Base-by-base conservation (phyloP, 495 filamentous ascomycete genomes). In the Talaromyces borbonicus region DNA sequence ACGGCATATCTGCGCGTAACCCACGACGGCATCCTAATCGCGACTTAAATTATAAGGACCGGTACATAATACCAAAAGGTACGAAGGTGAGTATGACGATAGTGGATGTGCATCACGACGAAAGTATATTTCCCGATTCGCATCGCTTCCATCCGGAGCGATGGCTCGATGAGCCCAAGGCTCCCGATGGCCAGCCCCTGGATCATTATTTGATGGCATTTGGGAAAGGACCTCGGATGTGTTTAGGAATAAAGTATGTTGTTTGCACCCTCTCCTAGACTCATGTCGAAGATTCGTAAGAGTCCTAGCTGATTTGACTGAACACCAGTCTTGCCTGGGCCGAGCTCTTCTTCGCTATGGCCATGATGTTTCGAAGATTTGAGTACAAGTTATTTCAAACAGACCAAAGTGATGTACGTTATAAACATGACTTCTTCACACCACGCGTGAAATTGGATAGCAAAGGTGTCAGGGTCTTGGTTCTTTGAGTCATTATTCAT, bases 191-290 rank as follows among this genome's bases (percentile, higher is more conserved):
- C 2, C 54, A 61, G 22, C 49, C 54, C 11, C 56, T 75, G 24
- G 65, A 71, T 14, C 65, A 61, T 36, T 71, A 74, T 37, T 39
- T 77, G 41, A 56, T 73, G 2, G 48, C 68, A 0, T 78, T 79
- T 44, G 65, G 58, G 15, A 70, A 66, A 51, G 73, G 76, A 2
- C 61, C 56, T 1, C 49, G 76, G 31, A 53, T 55, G 16, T 79
- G 75, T 43, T 49, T 80, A 22, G 77, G 72, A 1, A 74, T 73
- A 29, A 69, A 72, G 59, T 61, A 53, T 16, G 56, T 52, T 45
- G 35, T 25, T 12, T 11, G 12, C 5, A 27, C 16, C 24, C 15
- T 18, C 35, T 36, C 20, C n/a, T 14, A 14, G 11, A 33, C 31
- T 14, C n/a, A 14, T 33, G n/a, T 15, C 8, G 30, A 14, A 5